These are phyloP conservation scores for Taiozyma sp. DNA, from an alignment of 1,139 yeast genomes.

Conservation along the genomic window DNA sequence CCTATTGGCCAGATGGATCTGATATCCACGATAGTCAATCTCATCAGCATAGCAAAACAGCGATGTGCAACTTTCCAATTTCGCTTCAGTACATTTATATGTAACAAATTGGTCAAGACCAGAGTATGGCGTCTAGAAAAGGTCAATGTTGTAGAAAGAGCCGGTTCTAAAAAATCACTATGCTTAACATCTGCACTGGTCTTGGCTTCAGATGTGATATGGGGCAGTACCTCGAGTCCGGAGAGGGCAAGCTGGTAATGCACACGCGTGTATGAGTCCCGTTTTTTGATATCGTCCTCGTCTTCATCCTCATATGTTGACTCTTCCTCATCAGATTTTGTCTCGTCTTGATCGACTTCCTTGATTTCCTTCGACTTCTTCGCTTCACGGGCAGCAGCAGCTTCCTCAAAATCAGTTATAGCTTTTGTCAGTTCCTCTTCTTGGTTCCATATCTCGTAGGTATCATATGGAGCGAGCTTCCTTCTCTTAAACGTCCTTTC, in stretches of 20 bases:
- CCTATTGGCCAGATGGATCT: constrained; percentile 60
- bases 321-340: constrained; percentile 4
- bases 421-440: constrained; percentile 11
- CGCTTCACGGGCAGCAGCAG: constrained; percentile 2
- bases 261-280: constrained; percentile 15
- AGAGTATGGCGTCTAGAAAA: constrained; percentile 20
- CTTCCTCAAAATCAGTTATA: constrained; percentile 1
- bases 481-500: constrained; percentile 1
- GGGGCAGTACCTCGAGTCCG: constrained; percentile 28
- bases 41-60: constrained; percentile 43
- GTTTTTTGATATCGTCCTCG: not conserved
- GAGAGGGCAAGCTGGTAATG: constrained; percentile 15
- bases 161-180: constrained; percentile 4
- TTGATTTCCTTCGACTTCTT: constrained; percentile 1
- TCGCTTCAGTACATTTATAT: constrained; percentile 34
- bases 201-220: constrained; percentile 11
- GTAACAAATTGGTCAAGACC: constrained; percentile 19
- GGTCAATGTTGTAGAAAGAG: constrained; percentile 8
- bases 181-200: not conserved
- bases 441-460: constrained; percentile 20
- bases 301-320: constrained; percentile 1
- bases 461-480: constrained; percentile 14
- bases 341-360: constrained; percentile 4
- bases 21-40: constrained; percentile 46
- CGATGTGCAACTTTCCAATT: constrained; percentile 56